A percentile compares a stretch with the other conserved stretches of the same genome.
phyloP scores from a whole-genome alignment of 345 rosid genomes.

The Populus davidiana region DNA sequence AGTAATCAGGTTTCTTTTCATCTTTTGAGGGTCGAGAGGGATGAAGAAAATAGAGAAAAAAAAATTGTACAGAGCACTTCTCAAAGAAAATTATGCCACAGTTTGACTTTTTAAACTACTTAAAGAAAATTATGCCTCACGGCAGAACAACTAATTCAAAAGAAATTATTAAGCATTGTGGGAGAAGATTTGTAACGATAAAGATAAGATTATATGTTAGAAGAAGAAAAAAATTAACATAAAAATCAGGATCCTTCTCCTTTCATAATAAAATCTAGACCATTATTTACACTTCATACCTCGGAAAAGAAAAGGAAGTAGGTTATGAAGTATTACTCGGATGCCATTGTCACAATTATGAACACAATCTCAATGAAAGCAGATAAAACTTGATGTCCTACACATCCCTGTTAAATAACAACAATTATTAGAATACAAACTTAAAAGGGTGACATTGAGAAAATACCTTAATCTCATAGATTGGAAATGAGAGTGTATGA shows the following conservation, averaged over 20 bases:
- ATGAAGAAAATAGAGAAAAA: not conserved
- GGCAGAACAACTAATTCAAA: not conserved
- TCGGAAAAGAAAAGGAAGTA: conserved; percentile 7
- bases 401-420: conserved; percentile 73
- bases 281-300: too few relatives aligned
- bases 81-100: not conserved
- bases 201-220: not conserved
- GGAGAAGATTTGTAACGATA: not conserved
- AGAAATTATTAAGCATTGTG: not conserved
- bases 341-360: conserved; percentile 45
- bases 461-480: not conserved
- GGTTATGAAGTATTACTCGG: conserved; percentile 48
- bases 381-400: conserved; percentile 89
- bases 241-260: too few relatives aligned
- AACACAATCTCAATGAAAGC: conserved; percentile 96
- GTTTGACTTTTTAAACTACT: not conserved
- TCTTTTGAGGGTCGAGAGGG: not conserved
- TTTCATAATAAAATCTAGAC: too few relatives aligned
- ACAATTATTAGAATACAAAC: not conserved
- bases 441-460: conserved; percentile 5
- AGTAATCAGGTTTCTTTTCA: not conserved
- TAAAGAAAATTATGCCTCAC: not conserved
- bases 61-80: too few relatives aligned
- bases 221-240: not conserved
- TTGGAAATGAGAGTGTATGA: too few relatives aligned